These are phyloP conservation scores for Speleostelium caveatum DNA, from an alignment of 78 protist genomes.

Conservation along the genomic window DNA sequence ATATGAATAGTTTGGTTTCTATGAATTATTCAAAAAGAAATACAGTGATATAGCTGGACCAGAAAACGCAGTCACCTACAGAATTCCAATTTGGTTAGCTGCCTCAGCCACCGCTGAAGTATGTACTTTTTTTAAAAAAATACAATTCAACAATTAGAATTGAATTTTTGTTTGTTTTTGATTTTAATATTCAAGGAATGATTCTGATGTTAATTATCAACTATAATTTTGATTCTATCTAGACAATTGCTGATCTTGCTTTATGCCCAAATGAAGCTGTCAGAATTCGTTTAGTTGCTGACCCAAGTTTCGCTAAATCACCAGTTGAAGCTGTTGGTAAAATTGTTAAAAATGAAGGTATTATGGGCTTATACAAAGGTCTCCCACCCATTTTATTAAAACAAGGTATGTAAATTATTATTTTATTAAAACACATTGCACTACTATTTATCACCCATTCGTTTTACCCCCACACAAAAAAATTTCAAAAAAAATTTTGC, in stretches of 20 bases:
- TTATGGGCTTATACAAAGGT: constrained; percentile 76
- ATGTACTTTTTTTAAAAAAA: too few relatives aligned
- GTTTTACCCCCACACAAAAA: too few relatives aligned
- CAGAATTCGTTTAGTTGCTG: constrained; percentile 82
- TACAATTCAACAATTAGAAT: too few relatives aligned
- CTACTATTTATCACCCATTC: too few relatives aligned
- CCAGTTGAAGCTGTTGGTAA: constrained; percentile 74
- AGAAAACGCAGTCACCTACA: constrained; percentile 88
- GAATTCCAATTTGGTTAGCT: constrained; percentile 83
- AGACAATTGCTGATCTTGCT: constrained; percentile 92
- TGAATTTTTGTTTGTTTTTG: too few relatives aligned
- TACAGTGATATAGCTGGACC: constrained; percentile 87
- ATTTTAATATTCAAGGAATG: too few relatives aligned
- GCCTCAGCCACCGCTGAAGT: constrained; percentile 91
- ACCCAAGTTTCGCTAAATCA: constrained; percentile 72
- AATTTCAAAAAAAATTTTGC: too few relatives aligned
- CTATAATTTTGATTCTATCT: too few relatives aligned
- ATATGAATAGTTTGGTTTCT: constrained; percentile 95
- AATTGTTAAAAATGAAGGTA: constrained; percentile 68
- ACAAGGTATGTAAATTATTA: too few relatives aligned
- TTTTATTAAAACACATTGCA: constrained; percentile 92
- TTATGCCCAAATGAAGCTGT: constrained; percentile 90
- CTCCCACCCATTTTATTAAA: constrained; percentile 89
- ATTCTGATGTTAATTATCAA: too few relatives aligned
- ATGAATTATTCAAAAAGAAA: constrained; percentile 92